phyloP scores from a whole-genome alignment of 805 yeast genomes.

The Metschnikowia continentalis region DNA sequence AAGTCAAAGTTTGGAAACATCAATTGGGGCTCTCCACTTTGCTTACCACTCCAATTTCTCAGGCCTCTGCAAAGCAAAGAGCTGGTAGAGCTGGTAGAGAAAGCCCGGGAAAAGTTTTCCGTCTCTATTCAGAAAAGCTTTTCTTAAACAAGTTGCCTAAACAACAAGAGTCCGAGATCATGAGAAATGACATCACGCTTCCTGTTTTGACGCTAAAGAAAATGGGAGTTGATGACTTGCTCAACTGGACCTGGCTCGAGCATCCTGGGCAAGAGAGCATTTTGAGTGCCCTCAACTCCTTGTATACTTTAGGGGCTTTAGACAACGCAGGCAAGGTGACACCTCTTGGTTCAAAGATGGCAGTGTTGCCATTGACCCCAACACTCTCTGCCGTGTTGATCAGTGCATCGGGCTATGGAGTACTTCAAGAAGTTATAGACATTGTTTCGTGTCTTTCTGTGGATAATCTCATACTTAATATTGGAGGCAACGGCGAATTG shows the following conservation, averaged over 20 bases:
- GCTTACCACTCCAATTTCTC: constrained; percentile 86
- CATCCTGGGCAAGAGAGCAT: constrained; percentile 80
- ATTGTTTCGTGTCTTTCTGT: constrained; percentile 91
- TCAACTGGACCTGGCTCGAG: constrained; percentile 91
- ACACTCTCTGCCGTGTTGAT: constrained; percentile 83
- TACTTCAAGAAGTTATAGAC: constrained; percentile 69
- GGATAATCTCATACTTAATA: constrained; percentile 78
- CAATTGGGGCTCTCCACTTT: constrained; percentile 89
- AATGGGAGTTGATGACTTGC: constrained; percentile 75
- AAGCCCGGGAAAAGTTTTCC: constrained; percentile 76
- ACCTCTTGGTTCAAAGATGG: constrained; percentile 76
- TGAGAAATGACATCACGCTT: constrained; percentile 77
- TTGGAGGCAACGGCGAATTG: constrained; percentile 58
- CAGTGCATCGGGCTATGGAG: constrained; percentile 56
- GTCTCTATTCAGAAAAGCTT: constrained; percentile 75
- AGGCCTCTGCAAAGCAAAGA: constrained; percentile 91
- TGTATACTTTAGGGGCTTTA: constrained; percentile 76
- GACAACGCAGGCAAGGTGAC: constrained; percentile 76
- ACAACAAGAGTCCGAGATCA: constrained; percentile 91
- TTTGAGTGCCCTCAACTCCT: constrained; percentile 68
- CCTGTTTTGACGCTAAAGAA: constrained; percentile 82
- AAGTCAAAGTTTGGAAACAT: constrained; percentile 93
- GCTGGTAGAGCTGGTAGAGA: constrained; percentile 99
- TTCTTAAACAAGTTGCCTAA: constrained; percentile 53
- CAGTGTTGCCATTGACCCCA: constrained; percentile 87